Evolutionary conservation across 371 early-diverging fungal species (phyloP), one percentile per base, ranked within the genome.

Genomic region (Choanephora cucurbitarum): DNA sequence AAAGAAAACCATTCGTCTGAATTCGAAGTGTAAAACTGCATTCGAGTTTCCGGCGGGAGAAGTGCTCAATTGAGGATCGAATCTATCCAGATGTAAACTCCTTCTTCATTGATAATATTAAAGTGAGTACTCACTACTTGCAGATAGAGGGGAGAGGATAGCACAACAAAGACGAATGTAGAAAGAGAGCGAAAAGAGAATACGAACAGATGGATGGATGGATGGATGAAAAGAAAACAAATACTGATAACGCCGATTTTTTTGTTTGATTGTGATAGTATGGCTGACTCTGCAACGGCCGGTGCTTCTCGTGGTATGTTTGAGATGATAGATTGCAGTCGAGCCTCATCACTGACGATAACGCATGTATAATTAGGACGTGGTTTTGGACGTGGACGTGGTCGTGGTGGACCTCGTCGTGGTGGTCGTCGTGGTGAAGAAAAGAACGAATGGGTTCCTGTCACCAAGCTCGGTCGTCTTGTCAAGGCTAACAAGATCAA

Each of bases 381-480:
- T 75, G 89, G 91, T 47, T 47, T 47, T 72, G 89, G 90, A 67
- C 88, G 89, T 82, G 91, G 92, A 73, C 88, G 91, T 78, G 91
- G 91, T 55, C 89, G 91, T 74, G 60, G 60, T 60, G 89, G 86
- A 57, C 87, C 89, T 73, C 83, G 90, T 69, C 87, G 91, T 64
- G 86, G 92, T 7, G 28, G 5, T 79, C 78, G 88, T 67, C 89
- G 93, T 70, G 87, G 88, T 70, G 93, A 93, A 59, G 93, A 88
- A 60, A 89, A 93, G 83, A 89, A 89, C 81, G 92, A 86, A 69
- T 95, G 90, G 91, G 87, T 88, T 70, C 96, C 96, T 66, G 95
- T 97, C 54, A 97, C 96, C 84, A 97, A 97, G 88, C 92, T 97
- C 63, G 96, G 96, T 55, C 96, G 96, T 84, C 93, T 97, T 62